These are phyloP conservation scores for Starmerella apicola DNA, from an alignment of 805 yeast species.

Conservation along the genomic window DNA sequence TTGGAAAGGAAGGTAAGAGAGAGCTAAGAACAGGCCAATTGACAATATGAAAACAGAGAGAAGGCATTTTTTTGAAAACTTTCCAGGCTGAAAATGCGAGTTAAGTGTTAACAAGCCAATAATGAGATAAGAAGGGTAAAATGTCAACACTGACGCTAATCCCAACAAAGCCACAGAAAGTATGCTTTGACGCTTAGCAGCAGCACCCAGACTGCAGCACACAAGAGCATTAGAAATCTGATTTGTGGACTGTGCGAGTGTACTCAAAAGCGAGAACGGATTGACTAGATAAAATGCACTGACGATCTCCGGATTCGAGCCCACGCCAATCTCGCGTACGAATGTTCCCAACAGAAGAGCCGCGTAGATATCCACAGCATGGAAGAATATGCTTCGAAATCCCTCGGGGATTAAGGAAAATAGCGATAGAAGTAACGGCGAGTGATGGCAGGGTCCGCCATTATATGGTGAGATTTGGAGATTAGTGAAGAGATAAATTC, in stretches of 20 bases:
- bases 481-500: constrained; percentile 46
- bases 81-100: not conserved
- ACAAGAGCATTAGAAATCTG: constrained; percentile 49
- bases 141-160: constrained; percentile 49
- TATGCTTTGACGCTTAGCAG: constrained; percentile 31
- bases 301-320: constrained; percentile 34
- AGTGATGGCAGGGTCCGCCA: constrained; percentile 80
- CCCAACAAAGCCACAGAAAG: constrained; percentile 44
- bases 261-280: constrained; percentile 62
- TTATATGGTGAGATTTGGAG: constrained; percentile 55
- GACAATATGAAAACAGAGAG: constrained; percentile 12
- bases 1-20: constrained; percentile 23
- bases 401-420: constrained; percentile 31
- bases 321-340: constrained; percentile 24
- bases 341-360: constrained; percentile 43
- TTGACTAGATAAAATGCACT: constrained; percentile 62
- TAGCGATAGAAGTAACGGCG: constrained; percentile 55
- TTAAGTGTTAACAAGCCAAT: constrained; percentile 40
- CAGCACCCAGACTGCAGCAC: constrained; percentile 35
- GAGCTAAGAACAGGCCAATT: constrained; percentile 16
- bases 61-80: constrained; percentile 8
- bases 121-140: constrained; percentile 47
- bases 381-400: constrained; percentile 35
- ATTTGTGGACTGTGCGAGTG: constrained; percentile 56
- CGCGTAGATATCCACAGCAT: constrained; percentile 46